A percentile compares a stretch with the other conserved stretches of the same genome.
These are phyloP conservation scores for Arthrobotrys pseudoclavata DNA, from an alignment of 2,329 filamentous ascomycete genomes.

Conservation along the genomic window DNA sequence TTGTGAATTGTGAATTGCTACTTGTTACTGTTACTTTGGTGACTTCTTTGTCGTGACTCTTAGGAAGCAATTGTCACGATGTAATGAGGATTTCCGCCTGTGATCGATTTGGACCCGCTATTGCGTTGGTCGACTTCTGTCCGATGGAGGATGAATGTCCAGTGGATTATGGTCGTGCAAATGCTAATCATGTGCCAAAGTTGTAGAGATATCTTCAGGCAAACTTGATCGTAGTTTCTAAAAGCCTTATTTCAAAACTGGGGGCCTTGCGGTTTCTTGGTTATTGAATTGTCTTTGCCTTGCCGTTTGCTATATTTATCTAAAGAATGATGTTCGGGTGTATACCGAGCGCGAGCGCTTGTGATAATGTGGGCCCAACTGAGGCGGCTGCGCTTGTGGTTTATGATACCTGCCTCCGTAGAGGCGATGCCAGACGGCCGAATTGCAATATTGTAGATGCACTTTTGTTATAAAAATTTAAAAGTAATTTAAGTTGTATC, in stretches of 20 bases:
- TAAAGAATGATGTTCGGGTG: background rate
- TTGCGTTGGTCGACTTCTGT: no score
- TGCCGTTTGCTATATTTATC: background rate
- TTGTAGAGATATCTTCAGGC: no score
- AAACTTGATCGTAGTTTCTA: no score
- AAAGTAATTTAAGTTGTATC: no score
- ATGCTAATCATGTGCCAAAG: background rate
- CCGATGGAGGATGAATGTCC: background rate
- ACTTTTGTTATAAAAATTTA: conserved; percentile 1
- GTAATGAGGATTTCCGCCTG: background rate
- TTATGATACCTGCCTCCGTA: no score
- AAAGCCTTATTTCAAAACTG: background rate
- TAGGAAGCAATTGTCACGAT: background rate
- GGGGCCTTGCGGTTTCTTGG: background rate
- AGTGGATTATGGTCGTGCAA: background rate
- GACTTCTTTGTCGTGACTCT: background rate
- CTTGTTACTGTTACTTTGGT: conserved; percentile 5
- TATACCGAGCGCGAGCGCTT: conserved; percentile 28
- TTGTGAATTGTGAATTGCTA: background rate
- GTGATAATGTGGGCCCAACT: background rate
- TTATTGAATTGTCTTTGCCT: background rate
- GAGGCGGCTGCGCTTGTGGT: conserved; percentile 28
- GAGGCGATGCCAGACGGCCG: background rate
- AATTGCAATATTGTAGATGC: background rate
- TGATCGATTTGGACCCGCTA: no score